Percentiles rank a stretch among this genome's conserved stretches.
These are phyloP conservation scores for Bombardia bombarda DNA, from an alignment of 495 filamentous ascomycete species.

Conservation along the genomic window DNA sequence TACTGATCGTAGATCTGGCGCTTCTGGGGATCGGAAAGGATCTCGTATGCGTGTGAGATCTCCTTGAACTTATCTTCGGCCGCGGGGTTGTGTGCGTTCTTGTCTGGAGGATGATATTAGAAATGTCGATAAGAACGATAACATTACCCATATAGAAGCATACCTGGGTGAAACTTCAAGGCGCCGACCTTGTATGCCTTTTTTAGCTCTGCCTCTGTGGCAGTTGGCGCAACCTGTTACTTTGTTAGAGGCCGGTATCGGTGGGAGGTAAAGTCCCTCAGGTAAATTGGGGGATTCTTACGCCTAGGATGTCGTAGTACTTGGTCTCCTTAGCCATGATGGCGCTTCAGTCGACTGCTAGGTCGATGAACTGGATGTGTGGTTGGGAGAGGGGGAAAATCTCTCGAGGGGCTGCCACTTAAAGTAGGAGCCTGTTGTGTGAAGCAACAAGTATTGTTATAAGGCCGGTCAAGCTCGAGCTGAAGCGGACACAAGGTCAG, in stretches of 20 bases:
- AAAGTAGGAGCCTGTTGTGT: neutral
- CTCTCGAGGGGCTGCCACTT: constrained; percentile 2
- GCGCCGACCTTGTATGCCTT: constrained; percentile 87
- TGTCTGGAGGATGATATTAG: constrained; percentile 53
- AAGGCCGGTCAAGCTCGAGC: too few relatives aligned
- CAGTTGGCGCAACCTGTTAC: constrained; percentile 60
- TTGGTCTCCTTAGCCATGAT: constrained; percentile 90
- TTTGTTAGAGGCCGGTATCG: constrained; percentile 14
- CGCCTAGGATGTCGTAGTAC: constrained; percentile 79
- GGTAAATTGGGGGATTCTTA: constrained; percentile 36
- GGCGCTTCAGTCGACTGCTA: constrained; percentile 7
- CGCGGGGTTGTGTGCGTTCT: constrained; percentile 88
- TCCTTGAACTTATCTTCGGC: constrained; percentile 98
- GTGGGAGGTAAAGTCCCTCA: neutral
- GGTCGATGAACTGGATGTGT: neutral
- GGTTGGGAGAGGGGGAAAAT: neutral
- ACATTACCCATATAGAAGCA: constrained; percentile 5
- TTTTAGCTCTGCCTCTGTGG: constrained; percentile 73
- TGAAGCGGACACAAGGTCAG: too few relatives aligned
- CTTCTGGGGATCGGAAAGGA: constrained; percentile 86
- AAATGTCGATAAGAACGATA: neutral
- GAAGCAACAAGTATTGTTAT: too few relatives aligned
- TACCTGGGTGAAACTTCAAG: constrained; percentile 87
- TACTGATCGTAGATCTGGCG: constrained; percentile 90
- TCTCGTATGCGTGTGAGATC: constrained; percentile 88